Base-by-base conservation (phyloP, 2,329 filamentous ascomycete species). In the Beauveria brongniartii region DNA sequence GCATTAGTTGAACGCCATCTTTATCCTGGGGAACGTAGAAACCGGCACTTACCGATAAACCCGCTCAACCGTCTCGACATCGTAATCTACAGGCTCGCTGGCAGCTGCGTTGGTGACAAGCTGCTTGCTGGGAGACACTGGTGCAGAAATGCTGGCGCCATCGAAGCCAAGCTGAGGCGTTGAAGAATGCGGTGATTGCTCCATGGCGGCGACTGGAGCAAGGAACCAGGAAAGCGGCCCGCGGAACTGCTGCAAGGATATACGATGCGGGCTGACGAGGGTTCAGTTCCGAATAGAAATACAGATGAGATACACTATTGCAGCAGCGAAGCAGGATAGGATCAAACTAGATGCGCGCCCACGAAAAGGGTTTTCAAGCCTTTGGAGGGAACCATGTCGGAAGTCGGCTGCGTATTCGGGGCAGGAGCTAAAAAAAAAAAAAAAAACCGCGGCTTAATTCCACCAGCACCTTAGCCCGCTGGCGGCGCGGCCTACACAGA, bases 31-130 rank as follows among this genome's bases (percentile, higher is more conserved):
- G 30, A 18, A 3, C 24, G 44, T n/a, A 24, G 5, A 14, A 37
- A 5, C n/a, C 2, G 16, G 20, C 7, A 62, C 67, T 53, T 61
- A 77, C 74, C 71, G 73, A 72, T 85, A 85, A 47, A 85, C 80
- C 46, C 74, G 71, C 69, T 85, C 82, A 48, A 84, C 75, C 46
- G 77, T 77, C 67, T 79, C 79, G 37, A 78, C 68, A 62, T 79
- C 76, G 62, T 82, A 84, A 63, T 81, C 72, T n/a, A 66, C 61
- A 20, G 28, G 26, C 24, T 52, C 59, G 14, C 26, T 22, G n/a
- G 47, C 28, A 26, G 37, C 26, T 2, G 20, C 46, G 26, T 26
- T 14, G 16, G 41, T 20, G 18, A 57, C 59, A 20, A 57, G 53
- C 24, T 30, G n/a, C 37, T 56, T 52, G n/a, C 16, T 12, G 26